A percentile compares a stretch with the other conserved stretches of the same genome.
These are phyloP conservation scores for Saccharum officinarum DNA, from an alignment of 176 grass and related monocot species.

Conservation along the genomic window DNA sequence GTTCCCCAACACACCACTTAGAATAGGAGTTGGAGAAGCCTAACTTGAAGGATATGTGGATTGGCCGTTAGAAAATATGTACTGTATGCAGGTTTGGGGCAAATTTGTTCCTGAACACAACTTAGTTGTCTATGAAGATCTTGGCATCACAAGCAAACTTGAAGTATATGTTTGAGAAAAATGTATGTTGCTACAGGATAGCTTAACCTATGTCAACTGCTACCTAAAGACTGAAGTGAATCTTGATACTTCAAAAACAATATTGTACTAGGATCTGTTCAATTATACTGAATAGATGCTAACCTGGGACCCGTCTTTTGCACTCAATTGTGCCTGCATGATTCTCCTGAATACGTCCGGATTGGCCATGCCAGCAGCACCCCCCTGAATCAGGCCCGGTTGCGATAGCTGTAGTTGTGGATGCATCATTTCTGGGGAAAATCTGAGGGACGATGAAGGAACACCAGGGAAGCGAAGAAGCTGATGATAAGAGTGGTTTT, in stretches of 20 bases:
- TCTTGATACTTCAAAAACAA: not conserved
- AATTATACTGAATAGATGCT: slow-evolving; percentile 15
- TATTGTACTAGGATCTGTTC: not conserved
- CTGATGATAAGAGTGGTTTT: slow-evolving; percentile 34
- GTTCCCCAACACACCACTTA: not conserved
- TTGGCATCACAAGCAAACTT: not conserved
- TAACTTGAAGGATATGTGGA: not conserved
- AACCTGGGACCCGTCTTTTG: slow-evolving; percentile 66
- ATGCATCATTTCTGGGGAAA: slow-evolving; percentile 80
- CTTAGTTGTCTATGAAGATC: not conserved
- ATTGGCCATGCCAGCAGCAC: slow-evolving; percentile 54
- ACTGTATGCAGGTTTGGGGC: not conserved
- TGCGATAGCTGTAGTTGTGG: slow-evolving; percentile 71
- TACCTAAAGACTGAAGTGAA: not conserved
- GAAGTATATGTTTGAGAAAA: not conserved
- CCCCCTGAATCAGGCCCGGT: slow-evolving; percentile 65
- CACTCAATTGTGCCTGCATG: slow-evolving; percentile 60
- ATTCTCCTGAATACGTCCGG: slow-evolving; percentile 69
- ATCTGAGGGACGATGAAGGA: slow-evolving; percentile 70
- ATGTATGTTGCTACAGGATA: not conserved
- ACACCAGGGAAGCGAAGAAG: slow-evolving; percentile 75
- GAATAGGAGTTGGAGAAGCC: not conserved
- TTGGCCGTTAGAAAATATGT: not conserved
- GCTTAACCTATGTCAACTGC: not conserved
- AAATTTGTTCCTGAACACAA: not conserved